Evolutionary conservation across 2,329 filamentous ascomycete species (phyloP).

Genomic region (Ciborinia camelliae): DNA sequence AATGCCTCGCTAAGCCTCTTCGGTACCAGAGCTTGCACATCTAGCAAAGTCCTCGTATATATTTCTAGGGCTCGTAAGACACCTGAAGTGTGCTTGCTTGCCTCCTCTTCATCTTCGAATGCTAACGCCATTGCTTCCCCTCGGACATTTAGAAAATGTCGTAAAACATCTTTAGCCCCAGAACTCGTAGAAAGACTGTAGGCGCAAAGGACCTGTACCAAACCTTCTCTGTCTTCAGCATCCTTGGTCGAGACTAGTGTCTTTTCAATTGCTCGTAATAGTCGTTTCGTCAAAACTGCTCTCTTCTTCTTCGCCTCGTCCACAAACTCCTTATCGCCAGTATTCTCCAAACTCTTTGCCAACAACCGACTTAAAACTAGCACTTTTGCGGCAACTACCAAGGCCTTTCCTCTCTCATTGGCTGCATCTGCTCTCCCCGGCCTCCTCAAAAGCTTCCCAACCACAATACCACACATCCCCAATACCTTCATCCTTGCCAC

Average conservation of each 20-base stretch:
- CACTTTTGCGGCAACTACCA: constrained; percentile 64
- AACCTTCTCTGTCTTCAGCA: constrained; percentile 45
- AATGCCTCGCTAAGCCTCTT: constrained; percentile 68
- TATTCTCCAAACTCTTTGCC: constrained; percentile 65
- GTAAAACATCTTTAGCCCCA: constrained; percentile 72
- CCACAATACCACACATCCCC: constrained; percentile 49
- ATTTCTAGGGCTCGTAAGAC: constrained; percentile 66
- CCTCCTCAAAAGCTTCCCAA: constrained; percentile 47
- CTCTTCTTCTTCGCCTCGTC: constrained; percentile 64
- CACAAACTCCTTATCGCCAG: constrained; percentile 42
- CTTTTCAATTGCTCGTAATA: constrained; percentile 67
- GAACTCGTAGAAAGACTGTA: constrained; percentile 80
- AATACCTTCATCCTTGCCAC: constrained; percentile 49
- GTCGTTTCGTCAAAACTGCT: constrained; percentile 56
- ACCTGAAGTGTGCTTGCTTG: constrained; percentile 41
- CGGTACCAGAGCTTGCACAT: constrained; percentile 74
- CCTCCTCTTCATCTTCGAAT: constrained; percentile 50
- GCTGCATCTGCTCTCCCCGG: constrained; percentile 30
- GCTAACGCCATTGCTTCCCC: constrained; percentile 63
- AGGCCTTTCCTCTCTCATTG: constrained; percentile 37
- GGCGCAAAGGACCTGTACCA: constrained; percentile 74
- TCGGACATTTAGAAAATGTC: constrained; percentile 73
- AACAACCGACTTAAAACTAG: constrained; percentile 73
- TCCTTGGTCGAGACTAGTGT: constrained; percentile 58
- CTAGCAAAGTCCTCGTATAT: constrained; percentile 72